Evolutionary conservation across 257 asterid species (phyloP).

Genomic region (Catharanthus roseus): DNA sequence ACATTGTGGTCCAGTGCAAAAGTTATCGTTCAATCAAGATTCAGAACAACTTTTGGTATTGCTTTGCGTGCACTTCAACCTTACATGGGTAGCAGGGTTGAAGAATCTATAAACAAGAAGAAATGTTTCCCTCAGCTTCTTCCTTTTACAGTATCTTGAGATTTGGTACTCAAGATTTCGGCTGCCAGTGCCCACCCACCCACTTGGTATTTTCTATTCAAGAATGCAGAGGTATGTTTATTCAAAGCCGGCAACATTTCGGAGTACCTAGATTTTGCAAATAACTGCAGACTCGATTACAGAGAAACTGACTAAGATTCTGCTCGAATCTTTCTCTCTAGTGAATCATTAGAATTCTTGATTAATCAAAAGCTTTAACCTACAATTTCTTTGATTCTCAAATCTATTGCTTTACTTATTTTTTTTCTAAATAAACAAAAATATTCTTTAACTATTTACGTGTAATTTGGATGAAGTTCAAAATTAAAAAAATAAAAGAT

Average conservation of each 20-base stretch:
- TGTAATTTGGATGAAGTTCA: no score
- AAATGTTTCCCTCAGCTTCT: not conserved
- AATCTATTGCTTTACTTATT: no score
- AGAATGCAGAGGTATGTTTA: not conserved
- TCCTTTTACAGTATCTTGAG: not conserved
- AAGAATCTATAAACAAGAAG: not conserved
- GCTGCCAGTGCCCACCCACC: no score
- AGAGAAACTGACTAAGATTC: not conserved
- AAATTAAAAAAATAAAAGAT: no score
- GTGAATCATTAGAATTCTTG: no score
- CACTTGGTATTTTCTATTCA: not conserved
- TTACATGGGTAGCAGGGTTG: not conserved
- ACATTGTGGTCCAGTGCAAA: constrained; percentile 10
- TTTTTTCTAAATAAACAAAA: no score
- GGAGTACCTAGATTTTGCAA: constrained; percentile 1
- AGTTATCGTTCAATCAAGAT: not conserved
- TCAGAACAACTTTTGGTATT: not conserved
- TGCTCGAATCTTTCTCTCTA: not conserved
- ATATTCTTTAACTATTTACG: no score
- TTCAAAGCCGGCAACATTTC: not conserved
- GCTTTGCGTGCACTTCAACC: not conserved
- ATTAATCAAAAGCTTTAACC: no score
- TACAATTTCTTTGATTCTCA: no score
- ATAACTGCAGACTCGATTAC: not conserved
- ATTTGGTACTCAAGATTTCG: not conserved